These are phyloP conservation scores for Chlamydomonas schloesseri DNA, from an alignment of 139 green algal genomes.

Conservation along the genomic window DNA sequence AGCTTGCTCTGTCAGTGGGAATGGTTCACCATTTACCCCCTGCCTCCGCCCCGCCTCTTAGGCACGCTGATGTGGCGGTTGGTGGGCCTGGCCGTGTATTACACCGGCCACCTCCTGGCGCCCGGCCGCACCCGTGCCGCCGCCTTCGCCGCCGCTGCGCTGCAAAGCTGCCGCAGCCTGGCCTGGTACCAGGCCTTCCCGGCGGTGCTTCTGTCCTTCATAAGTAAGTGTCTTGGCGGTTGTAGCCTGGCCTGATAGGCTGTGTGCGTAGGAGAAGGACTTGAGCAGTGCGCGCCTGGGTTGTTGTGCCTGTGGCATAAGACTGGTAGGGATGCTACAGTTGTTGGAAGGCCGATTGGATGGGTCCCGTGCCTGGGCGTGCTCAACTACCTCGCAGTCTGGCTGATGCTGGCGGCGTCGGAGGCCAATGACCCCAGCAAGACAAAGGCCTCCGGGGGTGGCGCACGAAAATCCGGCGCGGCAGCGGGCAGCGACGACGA, in stretches of 20 bases:
- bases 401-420: constrained; percentile 13
- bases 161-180: not conserved
- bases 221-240: no score
- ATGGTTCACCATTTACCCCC: no score
- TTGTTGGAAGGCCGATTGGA: no score
- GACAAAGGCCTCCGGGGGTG: not conserved
- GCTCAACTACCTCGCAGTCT: not conserved
- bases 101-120: not conserved
- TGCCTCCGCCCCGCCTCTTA: no score
- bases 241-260: no score
- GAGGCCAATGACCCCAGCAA: not conserved
- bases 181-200: constrained; percentile 34
- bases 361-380: no score
- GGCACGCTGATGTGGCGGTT: not conserved
- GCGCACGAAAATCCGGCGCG: not conserved
- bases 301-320: no score
- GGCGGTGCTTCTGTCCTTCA: constrained; percentile 2
- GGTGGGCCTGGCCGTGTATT: not conserved
- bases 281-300: no score
- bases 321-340: no score
- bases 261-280: no score
- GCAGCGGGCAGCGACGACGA: not conserved
- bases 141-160: not conserved
- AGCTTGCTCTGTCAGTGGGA: no score
- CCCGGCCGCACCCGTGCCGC: constrained; percentile 10